Conservation (phyloP, 2,329 filamentous ascomycete genomes). For the Alternaria hordeiaustralica region DNA sequence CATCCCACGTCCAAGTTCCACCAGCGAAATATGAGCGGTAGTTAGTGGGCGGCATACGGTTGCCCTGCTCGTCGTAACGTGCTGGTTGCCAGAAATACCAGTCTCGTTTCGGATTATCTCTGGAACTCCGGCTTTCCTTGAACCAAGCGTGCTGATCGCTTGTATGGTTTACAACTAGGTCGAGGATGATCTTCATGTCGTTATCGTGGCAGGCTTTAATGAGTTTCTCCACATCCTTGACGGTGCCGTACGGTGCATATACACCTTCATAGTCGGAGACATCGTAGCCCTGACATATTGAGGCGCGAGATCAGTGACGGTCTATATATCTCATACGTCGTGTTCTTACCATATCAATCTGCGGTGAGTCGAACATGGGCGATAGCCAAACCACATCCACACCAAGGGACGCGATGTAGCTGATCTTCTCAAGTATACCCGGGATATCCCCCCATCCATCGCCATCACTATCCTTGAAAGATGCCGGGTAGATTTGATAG, state of each 20-base stretch:
- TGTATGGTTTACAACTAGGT: constrained; percentile 81
- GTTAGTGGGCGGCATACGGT: constrained; percentile 65
- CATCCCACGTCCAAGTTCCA: constrained; percentile 54
- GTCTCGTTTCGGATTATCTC: constrained; percentile 68
- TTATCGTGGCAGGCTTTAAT: constrained; percentile 66
- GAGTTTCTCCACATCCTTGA: constrained; percentile 69
- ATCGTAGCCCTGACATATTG: constrained; percentile 61
- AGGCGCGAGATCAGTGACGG: not conserved
- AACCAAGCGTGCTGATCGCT: constrained; percentile 77
- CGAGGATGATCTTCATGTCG: constrained; percentile 74
- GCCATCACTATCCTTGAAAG: constrained; percentile 58
- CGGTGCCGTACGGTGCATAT: constrained; percentile 69
- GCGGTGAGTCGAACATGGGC: constrained; percentile 69
- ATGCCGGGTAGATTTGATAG: constrained; percentile 18
- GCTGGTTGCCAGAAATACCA: constrained; percentile 75
- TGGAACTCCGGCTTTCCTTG: constrained; percentile 67
- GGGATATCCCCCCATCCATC: constrained; percentile 66
- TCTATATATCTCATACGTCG: not conserved
- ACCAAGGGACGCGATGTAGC: constrained; percentile 63
- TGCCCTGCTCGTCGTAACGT: constrained; percentile 59
- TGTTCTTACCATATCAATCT: constrained; percentile 63
- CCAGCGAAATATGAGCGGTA: constrained; percentile 52
- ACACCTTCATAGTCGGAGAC: constrained; percentile 72
- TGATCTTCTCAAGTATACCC: constrained; percentile 50
- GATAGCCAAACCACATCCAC: constrained; percentile 72